Percentiles rank a stretch among this genome's conserved stretches.
Evolutionary conservation across 495 filamentous ascomycete genomes (phyloP).

Genomic region (Hyaloscypha hepaticicola): DNA sequence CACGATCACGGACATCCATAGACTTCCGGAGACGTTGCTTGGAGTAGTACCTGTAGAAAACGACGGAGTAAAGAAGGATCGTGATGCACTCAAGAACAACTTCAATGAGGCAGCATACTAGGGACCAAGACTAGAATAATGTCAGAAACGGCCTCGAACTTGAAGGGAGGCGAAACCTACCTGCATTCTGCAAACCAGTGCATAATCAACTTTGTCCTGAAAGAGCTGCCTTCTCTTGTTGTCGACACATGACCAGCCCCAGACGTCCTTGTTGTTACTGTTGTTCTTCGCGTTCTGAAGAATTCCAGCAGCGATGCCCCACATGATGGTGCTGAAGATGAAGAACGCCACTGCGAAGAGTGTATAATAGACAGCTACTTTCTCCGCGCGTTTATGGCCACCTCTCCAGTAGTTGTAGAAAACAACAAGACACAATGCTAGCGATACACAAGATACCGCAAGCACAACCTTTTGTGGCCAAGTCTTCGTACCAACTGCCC

Average conservation of each 20-base stretch:
- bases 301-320: conserved; percentile 82
- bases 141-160: conserved; percentile 29
- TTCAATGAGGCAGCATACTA: conserved; percentile 97
- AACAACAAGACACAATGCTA: conserved; percentile 73
- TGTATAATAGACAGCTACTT: conserved; percentile 90
- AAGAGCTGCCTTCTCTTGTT: conserved; percentile 78
- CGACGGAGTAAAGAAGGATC: conserved; percentile 86
- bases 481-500: conserved; percentile 72
- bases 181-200: conserved; percentile 91
- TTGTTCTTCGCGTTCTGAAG: conserved; percentile 73
- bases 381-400: conserved; percentile 86
- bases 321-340: conserved; percentile 90
- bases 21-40: conserved; percentile 93
- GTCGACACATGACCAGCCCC: conserved; percentile 94
- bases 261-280: conserved; percentile 79
- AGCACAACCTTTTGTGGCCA: conserved; percentile 92
- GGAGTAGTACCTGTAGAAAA: conserved; percentile 95
- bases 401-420: conserved; percentile 87
- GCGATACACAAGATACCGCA: conserved; percentile 72
- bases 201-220: conserved; percentile 76
- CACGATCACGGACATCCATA: conserved; percentile 93
- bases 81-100: conserved; percentile 89
- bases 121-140: conserved; percentile 74
- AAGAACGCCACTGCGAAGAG: conserved; percentile 90
- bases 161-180: conserved; percentile 46